Percentiles rank a stretch among this genome's conserved stretches.
phyloP scores from a whole-genome alignment of 1,139 yeast species.

The Wickerhamiella infanticola region DNA sequence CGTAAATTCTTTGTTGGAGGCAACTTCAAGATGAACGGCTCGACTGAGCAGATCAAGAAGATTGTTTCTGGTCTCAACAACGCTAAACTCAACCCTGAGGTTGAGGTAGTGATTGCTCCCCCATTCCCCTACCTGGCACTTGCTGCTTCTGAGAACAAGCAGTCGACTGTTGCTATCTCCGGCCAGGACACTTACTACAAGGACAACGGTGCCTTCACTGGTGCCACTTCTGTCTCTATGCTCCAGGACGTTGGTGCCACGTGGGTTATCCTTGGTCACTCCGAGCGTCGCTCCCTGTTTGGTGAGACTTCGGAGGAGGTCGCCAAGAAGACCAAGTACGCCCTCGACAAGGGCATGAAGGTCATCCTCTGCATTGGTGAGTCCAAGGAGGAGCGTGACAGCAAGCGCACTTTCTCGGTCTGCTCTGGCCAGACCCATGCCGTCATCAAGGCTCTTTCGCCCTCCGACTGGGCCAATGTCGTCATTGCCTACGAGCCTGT shows the following conservation, averaged over 20 bases:
- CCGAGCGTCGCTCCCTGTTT: constrained; percentile 93
- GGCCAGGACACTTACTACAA: constrained; percentile 85
- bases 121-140: constrained; percentile 83
- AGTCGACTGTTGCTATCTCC: constrained; percentile 54
- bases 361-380: constrained; percentile 97
- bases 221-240: constrained; percentile 84
- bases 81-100: constrained; percentile 56
- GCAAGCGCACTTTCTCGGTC: constrained; percentile 71
- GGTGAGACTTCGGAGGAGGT: constrained; percentile 82
- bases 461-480: constrained; percentile 70
- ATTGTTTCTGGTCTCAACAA: constrained; percentile 73
- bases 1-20: constrained; percentile 93
- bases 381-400: constrained; percentile 87
- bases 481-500: constrained; percentile 99
- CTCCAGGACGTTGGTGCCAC: constrained; percentile 82
- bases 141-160: constrained; percentile 58
- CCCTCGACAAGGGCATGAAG: constrained; percentile 71
- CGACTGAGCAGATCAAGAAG: constrained; percentile 66
- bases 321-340: constrained; percentile 90
- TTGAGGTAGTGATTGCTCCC: constrained; percentile 90
- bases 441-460: constrained; percentile 55
- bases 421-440: constrained; percentile 86
- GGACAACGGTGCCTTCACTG: constrained; percentile 94
- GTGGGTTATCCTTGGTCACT: constrained; percentile 97
- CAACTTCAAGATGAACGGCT: constrained; percentile 97